phyloP scores from a whole-genome alignment of 768 basidiomycete genomes.

The Cystobasidium onofrii region DNA sequence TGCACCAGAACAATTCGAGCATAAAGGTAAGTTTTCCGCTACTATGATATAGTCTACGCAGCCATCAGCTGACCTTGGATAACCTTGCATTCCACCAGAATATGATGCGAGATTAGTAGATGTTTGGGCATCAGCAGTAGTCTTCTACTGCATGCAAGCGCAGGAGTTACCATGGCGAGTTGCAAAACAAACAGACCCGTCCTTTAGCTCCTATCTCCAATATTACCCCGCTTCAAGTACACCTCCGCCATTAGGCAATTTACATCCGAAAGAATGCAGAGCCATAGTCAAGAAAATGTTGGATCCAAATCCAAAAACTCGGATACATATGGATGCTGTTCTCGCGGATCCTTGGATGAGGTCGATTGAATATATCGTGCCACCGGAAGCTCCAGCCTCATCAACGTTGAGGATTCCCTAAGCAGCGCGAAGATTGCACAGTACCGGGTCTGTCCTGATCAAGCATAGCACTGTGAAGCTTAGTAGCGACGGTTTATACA shows the following conservation, averaged over 20 bases:
- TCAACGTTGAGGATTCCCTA: not conserved
- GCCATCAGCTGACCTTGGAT: too few species aligned
- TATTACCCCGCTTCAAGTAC: constrained; percentile 43
- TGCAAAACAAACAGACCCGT: constrained; percentile 69
- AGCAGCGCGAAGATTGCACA: not conserved
- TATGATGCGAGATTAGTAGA: constrained; percentile 96
- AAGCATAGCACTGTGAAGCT: too few species aligned
- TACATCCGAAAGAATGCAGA: constrained; percentile 76
- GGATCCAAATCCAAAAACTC: constrained; percentile 76
- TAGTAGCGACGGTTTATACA: too few species aligned
- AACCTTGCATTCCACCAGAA: constrained; percentile 57
- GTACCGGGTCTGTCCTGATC: not conserved
- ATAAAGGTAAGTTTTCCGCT: constrained; percentile 69
- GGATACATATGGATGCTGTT: constrained; percentile 70
- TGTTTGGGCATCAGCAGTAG: constrained; percentile 92
- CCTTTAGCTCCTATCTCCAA: constrained; percentile 67
- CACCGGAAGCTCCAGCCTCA: not conserved
- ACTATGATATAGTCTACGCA: not conserved
- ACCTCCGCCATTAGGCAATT: constrained; percentile 57
- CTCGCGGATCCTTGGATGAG: constrained; percentile 45
- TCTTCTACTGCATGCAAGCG: constrained; percentile 86
- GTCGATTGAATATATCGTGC: constrained; percentile 4
- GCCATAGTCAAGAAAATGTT: constrained; percentile 83
- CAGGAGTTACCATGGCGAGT: constrained; percentile 97
- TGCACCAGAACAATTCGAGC: constrained; percentile 91